These are phyloP conservation scores for Diaporthe destruens DNA, from an alignment of 2,329 filamentous ascomycete genomes.

Conservation along the genomic window DNA sequence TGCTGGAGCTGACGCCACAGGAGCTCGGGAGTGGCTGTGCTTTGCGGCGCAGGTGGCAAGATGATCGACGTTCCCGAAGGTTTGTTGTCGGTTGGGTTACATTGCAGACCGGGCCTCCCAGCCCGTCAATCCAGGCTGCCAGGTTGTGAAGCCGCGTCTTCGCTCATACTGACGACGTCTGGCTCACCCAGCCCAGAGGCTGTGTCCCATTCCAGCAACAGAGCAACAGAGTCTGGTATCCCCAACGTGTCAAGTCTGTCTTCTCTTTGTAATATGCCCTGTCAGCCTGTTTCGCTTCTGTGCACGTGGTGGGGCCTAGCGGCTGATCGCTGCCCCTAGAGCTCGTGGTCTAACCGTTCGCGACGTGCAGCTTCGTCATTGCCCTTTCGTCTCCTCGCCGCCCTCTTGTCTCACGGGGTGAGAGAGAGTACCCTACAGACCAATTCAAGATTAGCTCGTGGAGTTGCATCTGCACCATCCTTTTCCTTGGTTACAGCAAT, in stretches of 20 bases:
- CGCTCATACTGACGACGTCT: conserved; percentile 25
- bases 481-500: not conserved
- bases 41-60: not conserved
- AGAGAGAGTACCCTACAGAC: not conserved
- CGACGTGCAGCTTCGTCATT: conserved; percentile 19
- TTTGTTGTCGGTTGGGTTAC: conserved; percentile 26
- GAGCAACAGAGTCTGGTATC: not conserved
- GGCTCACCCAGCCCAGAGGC: not conserved
- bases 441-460: conserved; percentile 27
- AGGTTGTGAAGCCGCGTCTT: conserved; percentile 6
- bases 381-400: conserved; percentile 4
- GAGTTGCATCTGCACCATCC: not conserved
- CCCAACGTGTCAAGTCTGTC: not conserved
- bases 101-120: conserved; percentile 22
- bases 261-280: not conserved
- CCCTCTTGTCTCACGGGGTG: not conserved
- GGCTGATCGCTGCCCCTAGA: conserved; percentile 22
- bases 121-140: not conserved
- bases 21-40: conserved; percentile 7
- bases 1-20: conserved; percentile 12
- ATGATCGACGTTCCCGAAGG: conserved; percentile 31
- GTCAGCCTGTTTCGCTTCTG: conserved; percentile 19
- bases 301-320: conserved; percentile 29
- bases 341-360: conserved; percentile 2
- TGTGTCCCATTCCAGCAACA: conserved; percentile 9